Conservation (phyloP, 495 filamentous ascomycete species). For the Glonium stellatum region DNA sequence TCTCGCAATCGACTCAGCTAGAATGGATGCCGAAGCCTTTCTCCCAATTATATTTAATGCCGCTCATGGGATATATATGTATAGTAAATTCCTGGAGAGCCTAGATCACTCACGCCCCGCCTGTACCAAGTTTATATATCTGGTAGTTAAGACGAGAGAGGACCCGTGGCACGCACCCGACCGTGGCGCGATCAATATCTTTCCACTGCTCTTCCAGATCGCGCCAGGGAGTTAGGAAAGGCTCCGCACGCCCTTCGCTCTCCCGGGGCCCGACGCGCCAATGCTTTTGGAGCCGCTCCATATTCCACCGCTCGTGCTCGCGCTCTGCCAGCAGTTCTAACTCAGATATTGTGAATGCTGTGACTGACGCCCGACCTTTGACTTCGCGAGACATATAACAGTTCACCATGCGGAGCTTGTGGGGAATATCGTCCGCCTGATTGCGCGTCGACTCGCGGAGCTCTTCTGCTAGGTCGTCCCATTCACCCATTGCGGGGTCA, state of each 20-base stretch:
- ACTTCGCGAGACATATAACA: conserved; percentile 27
- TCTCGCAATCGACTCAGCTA: too few relatives aligned
- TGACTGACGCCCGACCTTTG: background rate
- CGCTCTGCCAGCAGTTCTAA: conserved; percentile 23
- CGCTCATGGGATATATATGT: too few relatives aligned
- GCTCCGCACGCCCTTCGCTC: conserved; percentile 22
- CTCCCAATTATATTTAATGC: too few relatives aligned
- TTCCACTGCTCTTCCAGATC: conserved; percentile 28
- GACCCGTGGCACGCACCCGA: conserved; percentile 25
- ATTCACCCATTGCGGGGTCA: conserved; percentile 22
- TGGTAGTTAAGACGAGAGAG: background rate
- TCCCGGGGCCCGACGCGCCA: conserved; percentile 22
- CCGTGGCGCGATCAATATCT: conserved; percentile 28
- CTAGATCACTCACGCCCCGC: background rate
- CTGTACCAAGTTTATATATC: background rate
- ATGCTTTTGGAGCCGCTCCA: conserved; percentile 24
- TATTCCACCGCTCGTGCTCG: conserved; percentile 30
- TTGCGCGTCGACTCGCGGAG: conserved; percentile 27
- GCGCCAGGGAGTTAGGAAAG: conserved; percentile 26
- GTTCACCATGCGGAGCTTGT: conserved; percentile 24
- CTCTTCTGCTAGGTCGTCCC: conserved; percentile 25
- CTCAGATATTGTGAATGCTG: conserved; percentile 17
- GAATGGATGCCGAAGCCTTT: too few relatives aligned
- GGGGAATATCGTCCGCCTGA: conserved; percentile 28
- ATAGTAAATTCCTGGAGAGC: too few relatives aligned